Conservation (phyloP, 495 filamentous ascomycete genomes). For the Aspergillus taichungensis region DNA sequence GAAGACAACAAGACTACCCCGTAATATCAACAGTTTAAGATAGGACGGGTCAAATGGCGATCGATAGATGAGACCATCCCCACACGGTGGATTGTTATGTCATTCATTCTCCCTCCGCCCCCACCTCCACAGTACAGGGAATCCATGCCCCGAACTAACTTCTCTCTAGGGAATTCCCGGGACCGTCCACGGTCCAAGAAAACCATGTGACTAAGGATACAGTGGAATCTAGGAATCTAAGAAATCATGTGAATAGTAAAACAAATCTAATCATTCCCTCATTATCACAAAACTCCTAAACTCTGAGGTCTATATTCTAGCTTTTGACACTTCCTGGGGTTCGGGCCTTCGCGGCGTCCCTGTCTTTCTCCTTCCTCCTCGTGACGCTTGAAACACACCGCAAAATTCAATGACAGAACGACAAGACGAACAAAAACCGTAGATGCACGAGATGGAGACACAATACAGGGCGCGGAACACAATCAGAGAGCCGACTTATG, state of each 20-base stretch:
- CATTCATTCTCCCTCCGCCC: no score
- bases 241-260: no score
- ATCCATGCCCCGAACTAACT: no score
- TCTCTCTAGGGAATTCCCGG: slow-evolving; percentile 6
- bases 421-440: background rate
- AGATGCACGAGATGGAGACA: slow-evolving; percentile 3
- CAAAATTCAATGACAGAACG: background rate
- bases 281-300: slow-evolving; percentile 3
- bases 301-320: slow-evolving; percentile 17
- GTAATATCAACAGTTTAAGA: no score
- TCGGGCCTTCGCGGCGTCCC: background rate
- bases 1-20: no score
- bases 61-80: no score
- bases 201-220: background rate
- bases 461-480: slow-evolving; percentile 1
- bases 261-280: slow-evolving; percentile 7
- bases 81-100: no score
- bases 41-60: no score
- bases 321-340: slow-evolving; percentile 8
- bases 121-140: no score
- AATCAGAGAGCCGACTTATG: slow-evolving; percentile 14
- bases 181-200: background rate
- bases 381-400: background rate
- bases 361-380: background rate
- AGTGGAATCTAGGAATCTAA: no score